phyloP scores from a whole-genome alignment of 768 basidiomycete genomes.

The Psilocybe cubensis region DNA sequence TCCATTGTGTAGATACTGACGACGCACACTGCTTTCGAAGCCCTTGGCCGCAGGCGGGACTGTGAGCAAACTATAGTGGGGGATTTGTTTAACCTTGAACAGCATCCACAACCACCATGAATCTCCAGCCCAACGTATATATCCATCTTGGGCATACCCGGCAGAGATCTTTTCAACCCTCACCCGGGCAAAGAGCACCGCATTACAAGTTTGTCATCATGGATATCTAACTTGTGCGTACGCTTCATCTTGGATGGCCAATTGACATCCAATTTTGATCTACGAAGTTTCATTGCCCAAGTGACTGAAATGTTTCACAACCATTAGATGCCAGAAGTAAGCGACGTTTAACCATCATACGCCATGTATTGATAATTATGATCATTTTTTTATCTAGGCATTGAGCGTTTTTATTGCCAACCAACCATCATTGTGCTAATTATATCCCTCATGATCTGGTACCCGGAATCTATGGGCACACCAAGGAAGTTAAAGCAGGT shows the following conservation, averaged over 20 bases:
- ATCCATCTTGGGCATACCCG: constrained; percentile 52
- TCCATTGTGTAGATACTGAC: neutral
- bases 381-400: neutral
- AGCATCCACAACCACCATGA: constrained; percentile 23
- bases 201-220: constrained; percentile 46
- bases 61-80: too few relatives aligned
- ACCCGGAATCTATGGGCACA: constrained; percentile 48
- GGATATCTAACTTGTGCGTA: constrained; percentile 47
- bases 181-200: constrained; percentile 47
- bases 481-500: constrained; percentile 32
- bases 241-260: neutral
- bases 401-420: neutral
- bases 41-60: too few relatives aligned
- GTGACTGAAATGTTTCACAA: constrained; percentile 41
- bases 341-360: constrained; percentile 18
- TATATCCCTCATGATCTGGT: constrained; percentile 35
- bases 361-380: neutral
- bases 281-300: constrained; percentile 45
- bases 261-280: neutral
- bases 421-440: neutral
- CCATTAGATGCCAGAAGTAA: constrained; percentile 47
- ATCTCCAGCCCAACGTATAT: constrained; percentile 49
- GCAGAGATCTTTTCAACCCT: constrained; percentile 49
- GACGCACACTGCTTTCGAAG: too few relatives aligned
- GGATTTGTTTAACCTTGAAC: neutral